Evolutionary conservation across 2,329 filamentous ascomycete species (phyloP), one percentile per base, ranked within the genome.

Genomic region (Paraphoma chrysanthemicola): DNA sequence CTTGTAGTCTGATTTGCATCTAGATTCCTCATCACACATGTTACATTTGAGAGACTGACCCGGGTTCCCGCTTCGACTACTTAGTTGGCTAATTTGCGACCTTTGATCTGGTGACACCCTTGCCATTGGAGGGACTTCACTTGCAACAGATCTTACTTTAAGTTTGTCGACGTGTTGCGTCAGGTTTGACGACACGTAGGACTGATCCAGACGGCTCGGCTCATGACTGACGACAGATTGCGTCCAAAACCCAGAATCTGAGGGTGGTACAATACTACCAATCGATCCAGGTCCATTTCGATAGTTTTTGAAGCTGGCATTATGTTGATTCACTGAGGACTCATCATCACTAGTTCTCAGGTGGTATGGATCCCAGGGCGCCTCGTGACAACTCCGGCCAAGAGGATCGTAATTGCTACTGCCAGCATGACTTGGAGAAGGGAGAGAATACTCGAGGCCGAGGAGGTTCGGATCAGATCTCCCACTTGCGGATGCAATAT

Each of bases 1-100:
- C 76, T 73, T 78, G 52, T 64, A 60, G 47, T 77, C 76, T 11
- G 76, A 78, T 6, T 65, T 63, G 54, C 74, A 77, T 38, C 73
- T 78, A 0, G 63, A 69, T 1, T 63, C 30, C 10, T 68, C 59
- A 6, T 36, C 16, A 48, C 76, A 77, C 11, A 48, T 49, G 1
- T 58, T 29, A 48, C 72, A 75, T 44, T 39, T 51, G 23, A 57
- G 44, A 38, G 29, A 50, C 52, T 70, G 67, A 2, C 49, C 61
- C 14, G 52, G 55, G 14, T 41, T 54, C 4, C 47, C 54, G 49
- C 70, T 76, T 23, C 63, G 64, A 48, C 60, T 64, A 49, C 73
- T 74, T 17, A 66, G 52, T 14, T 66, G 57, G 11, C 73, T 74
- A 17, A 67, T 55, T 8, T 67, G 57, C 10, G 71, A 74, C 23